Conservation (phyloP, 2,329 filamentous ascomycete genomes). For the Sarocladium strictum region DNA sequence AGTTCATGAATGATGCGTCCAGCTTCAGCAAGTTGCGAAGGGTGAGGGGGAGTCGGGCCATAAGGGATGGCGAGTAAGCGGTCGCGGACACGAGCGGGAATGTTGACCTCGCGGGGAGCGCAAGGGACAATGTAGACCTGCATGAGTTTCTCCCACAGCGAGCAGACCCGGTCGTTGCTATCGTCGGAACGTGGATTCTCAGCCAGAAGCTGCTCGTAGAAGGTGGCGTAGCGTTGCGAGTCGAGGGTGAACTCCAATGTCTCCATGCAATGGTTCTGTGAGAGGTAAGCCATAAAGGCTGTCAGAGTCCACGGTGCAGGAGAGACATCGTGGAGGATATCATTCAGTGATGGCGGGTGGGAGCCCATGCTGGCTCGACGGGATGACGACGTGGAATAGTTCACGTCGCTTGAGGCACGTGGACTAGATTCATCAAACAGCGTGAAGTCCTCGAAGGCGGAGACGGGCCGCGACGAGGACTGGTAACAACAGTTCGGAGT, state of each 20-base stretch:
- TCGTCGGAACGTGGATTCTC: conserved; percentile 33
- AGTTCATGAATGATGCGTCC: conserved; percentile 87
- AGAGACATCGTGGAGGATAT: conserved; percentile 82
- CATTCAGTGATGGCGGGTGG: conserved; percentile 64
- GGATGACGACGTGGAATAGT: conserved; percentile 35
- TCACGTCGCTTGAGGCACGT: conserved; percentile 42
- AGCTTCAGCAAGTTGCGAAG: conserved; percentile 72
- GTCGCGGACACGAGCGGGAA: conserved; percentile 81
- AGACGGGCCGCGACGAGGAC: conserved; percentile 36
- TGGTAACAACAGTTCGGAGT: conserved; percentile 35
- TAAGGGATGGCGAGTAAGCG: conserved; percentile 54
- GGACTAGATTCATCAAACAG: conserved; percentile 36
- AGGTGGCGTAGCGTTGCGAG: conserved; percentile 72
- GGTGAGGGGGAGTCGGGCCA: conserved; percentile 62
- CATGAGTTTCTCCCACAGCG: conserved; percentile 82
- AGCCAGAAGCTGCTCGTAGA: conserved; percentile 39
- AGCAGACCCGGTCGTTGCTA: conserved; percentile 61
- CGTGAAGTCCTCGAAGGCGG: conserved; percentile 39
- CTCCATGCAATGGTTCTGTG: conserved; percentile 94
- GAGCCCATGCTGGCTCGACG: conserved; percentile 25
- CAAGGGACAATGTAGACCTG: conserved; percentile 86
- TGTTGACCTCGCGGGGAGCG: conserved; percentile 81
- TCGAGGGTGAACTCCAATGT: conserved; percentile 96
- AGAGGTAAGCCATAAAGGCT: conserved; percentile 94
- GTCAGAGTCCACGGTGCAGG: conserved; percentile 83